These are phyloP conservation scores for Hordeum marinum DNA, from an alignment of 176 grass and related monocot genomes.

Conservation along the genomic window DNA sequence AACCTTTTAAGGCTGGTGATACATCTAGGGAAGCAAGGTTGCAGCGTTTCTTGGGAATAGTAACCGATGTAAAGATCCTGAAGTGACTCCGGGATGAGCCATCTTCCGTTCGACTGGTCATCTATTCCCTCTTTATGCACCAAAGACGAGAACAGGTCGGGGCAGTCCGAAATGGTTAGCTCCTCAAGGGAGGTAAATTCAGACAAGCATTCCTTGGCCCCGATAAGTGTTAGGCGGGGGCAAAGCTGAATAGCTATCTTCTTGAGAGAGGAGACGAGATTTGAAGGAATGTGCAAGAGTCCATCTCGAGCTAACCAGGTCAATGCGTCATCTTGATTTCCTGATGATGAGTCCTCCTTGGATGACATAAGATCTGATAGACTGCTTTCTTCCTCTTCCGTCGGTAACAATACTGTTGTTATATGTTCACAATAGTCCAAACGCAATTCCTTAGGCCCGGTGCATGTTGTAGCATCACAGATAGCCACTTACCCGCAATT, in stretches of 20 bases:
- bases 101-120: too few relatives aligned
- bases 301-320: not conserved
- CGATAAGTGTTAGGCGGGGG: not conserved
- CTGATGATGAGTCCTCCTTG: too few relatives aligned
- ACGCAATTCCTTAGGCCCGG: not conserved
- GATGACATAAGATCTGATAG: too few relatives aligned
- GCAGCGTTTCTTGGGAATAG: not conserved
- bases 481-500: not conserved
- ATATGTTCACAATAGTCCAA: rapidly evolving
- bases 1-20: not conserved
- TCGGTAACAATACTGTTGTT: too few relatives aligned
- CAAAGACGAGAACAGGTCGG: not conserved
- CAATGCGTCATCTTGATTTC: too few relatives aligned
- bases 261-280: not conserved
- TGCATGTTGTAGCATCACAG: not conserved
- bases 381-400: too few relatives aligned
- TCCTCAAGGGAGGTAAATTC: not conserved
- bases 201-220: not conserved
- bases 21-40: not conserved
- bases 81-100: not conserved
- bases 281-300: not conserved
- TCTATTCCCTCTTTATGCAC: too few relatives aligned
- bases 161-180: rapidly evolving
- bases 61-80: too few relatives aligned
- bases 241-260: rapidly evolving